Evolutionary conservation across 345 rosid species (phyloP).

Genomic region (Aethionema arabicum): DNA sequence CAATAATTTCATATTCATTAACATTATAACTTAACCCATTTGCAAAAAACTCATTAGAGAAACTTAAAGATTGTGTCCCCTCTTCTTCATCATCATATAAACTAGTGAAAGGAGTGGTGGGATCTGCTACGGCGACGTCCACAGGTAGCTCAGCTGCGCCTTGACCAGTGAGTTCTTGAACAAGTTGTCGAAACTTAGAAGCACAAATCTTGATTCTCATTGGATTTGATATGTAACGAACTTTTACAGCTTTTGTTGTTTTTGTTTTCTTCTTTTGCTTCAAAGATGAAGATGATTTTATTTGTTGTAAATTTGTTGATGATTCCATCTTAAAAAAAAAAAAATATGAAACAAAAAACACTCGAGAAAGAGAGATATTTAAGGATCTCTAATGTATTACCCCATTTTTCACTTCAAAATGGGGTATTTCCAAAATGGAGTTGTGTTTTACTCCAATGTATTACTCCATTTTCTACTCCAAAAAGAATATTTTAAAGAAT

Average conservation of each 20-base stretch:
- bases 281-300: slow-evolving; percentile 23
- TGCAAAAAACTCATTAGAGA: too few relatives aligned
- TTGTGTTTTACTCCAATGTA: too few relatives aligned
- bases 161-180: slow-evolving; percentile 85
- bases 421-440: too few relatives aligned
- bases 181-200: slow-evolving; percentile 69
- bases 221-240: slow-evolving; percentile 79
- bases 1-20: too few relatives aligned
- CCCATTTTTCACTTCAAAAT: too few relatives aligned
- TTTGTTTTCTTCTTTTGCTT: slow-evolving; percentile 31
- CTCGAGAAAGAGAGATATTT: too few relatives aligned
- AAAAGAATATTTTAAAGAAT: too few relatives aligned
- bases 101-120: slow-evolving; percentile 15
- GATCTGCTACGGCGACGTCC: background rate
- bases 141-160: slow-evolving; percentile 52
- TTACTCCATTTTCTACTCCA: too few relatives aligned
- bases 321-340: slow-evolving; percentile 32
- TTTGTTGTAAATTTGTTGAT: slow-evolving; percentile 25
- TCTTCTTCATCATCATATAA: too few relatives aligned
- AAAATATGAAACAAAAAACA: background rate
- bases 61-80: too few relatives aligned
- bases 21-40: too few relatives aligned
- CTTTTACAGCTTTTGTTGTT: slow-evolving; percentile 47
- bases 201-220: slow-evolving; percentile 74
- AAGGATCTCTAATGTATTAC: too few relatives aligned